Base-by-base conservation (phyloP, 2,329 filamentous ascomycete species). In the Xylariomycetidae sp. region DNA sequence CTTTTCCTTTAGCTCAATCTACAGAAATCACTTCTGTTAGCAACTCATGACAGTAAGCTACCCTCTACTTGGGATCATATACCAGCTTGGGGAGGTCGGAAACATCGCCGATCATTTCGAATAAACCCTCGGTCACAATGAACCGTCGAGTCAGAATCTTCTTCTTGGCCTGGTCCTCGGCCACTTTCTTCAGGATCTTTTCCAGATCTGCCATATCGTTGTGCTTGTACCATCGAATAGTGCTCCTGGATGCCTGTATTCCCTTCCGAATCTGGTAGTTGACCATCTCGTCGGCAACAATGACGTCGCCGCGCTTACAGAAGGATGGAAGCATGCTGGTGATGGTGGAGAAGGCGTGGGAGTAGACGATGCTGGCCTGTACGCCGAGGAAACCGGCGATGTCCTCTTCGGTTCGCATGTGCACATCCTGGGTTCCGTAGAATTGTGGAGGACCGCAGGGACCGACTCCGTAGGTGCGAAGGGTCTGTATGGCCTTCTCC, bases 281-380 rank as follows among this genome's bases (percentile, higher is more conserved):
- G 57, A 92, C 85, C 22, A 88, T 87, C 47, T 85, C 85, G 64
- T 98, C 92, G 26, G 88, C 92, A 34, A 98, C 87, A 50, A 98
- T 97, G 54, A 97, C 86, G 59, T 98, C 92, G 31, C 92, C 92
- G 51, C 92, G 79, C 70, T 98, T 98, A 58, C 86, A 94, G 58
- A 98, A 98, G 2, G 89, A 85, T 0, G 92, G 94, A 41, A 98
- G 96, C 15, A 97, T 89, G 57, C 85, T 90, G n/a, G 86, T 89
- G 40, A 97, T 94, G 25, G 92, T 96, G 16, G 87, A 94, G 58
- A 98, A 97, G 4, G 89, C 83, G 57, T 98, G 92, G 1, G 92
- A 86, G 56, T 98, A 98, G 39, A 98, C 81, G 48, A 98, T 97
- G 56, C 88, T 94, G 19, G 84, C 82, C 34, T 89, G 80, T 2